Evolutionary conservation across 1,284 basidiomycete genomes (phyloP).

Genomic region (Rhodotorula sp.): DNA sequence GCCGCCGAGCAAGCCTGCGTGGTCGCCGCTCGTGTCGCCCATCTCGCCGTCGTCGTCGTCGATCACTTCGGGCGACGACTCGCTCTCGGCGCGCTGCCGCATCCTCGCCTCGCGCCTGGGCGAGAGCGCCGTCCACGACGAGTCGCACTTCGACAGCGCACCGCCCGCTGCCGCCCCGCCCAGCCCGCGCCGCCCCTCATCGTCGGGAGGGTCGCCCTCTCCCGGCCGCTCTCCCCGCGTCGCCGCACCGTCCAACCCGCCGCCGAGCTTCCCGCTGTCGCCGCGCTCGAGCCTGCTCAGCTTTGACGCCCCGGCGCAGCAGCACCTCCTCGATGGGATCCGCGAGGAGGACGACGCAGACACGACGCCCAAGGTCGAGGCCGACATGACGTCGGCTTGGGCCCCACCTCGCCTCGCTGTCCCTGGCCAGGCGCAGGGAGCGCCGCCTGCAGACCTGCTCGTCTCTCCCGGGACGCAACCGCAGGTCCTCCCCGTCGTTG

Average conservation of each 20-base stretch:
- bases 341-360: slow-evolving; percentile 18
- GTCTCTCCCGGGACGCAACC: not conserved
- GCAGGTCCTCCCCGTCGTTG: not conserved
- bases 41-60: not conserved
- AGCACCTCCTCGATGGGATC: slow-evolving; percentile 14
- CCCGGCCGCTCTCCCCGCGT: not conserved
- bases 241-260: not conserved
- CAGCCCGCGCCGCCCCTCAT: not conserved
- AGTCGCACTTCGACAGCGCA: not conserved
- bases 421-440: not conserved
- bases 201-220: not conserved
- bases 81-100: slow-evolving; percentile 24
- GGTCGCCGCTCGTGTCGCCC: slow-evolving; percentile 11
- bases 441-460: not conserved
- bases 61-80: not conserved
- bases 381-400: not conserved
- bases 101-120: slow-evolving; percentile 22
- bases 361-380: not conserved
- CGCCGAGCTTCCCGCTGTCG: slow-evolving; percentile 14
- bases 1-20: not conserved
- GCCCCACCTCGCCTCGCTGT: slow-evolving; percentile 4
- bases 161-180: not conserved
- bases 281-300: not conserved
- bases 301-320: not conserved
- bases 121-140: slow-evolving; percentile 18